phyloP scores from a whole-genome alignment of 331 rosid genomes.

The Malus hybrid region DNA sequence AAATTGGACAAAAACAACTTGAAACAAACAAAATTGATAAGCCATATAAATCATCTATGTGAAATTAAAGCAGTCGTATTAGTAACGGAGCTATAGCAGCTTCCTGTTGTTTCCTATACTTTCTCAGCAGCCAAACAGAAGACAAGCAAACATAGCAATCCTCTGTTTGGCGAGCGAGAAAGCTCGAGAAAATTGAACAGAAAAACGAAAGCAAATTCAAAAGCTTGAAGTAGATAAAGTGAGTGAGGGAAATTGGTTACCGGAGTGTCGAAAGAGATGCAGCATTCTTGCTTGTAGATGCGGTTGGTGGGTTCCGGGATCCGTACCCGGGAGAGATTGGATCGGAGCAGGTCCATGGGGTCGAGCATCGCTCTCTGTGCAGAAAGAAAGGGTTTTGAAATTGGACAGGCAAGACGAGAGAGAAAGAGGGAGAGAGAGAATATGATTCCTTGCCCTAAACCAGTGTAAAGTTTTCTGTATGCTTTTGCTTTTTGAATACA shows the following conservation, averaged over 20 bases:
- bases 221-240: neutral
- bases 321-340: conserved; percentile 81
- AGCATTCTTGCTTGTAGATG: conserved; percentile 96
- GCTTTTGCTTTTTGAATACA: neutral
- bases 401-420: neutral
- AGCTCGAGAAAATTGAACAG: neutral
- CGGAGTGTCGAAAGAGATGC: conserved; percentile 85
- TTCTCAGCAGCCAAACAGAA: neutral
- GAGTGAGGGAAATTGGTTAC: conserved; percentile 24
- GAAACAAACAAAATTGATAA: neutral
- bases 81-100: neutral
- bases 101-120: neutral
- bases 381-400: neutral
- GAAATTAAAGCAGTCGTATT: neutral
- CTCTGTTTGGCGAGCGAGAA: neutral
- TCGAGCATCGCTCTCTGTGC: conserved; percentile 13
- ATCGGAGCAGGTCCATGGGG: conserved; percentile 78
- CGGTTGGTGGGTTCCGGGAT: conserved; percentile 98
- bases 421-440: neutral
- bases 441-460: conserved; percentile 37
- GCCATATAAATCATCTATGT: neutral
- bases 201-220: neutral
- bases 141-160: neutral
- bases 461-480: neutral
- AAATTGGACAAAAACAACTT: neutral